Evolutionary conservation across 768 basidiomycete species (phyloP).

Genomic region (Ramaria sp.): DNA sequence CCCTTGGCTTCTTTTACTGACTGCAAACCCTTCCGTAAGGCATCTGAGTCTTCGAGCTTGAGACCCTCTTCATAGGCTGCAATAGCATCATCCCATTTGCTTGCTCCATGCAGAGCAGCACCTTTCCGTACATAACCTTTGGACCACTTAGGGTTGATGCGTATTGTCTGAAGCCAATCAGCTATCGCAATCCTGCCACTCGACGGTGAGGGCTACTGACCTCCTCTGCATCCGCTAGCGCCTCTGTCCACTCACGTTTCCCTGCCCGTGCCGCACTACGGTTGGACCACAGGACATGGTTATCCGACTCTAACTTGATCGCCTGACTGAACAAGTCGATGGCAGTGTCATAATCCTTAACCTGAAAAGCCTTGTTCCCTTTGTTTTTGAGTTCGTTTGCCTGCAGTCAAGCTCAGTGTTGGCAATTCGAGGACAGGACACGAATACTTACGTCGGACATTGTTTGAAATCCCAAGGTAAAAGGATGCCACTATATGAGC

Average conservation of each 20-base stretch:
- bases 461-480: neutral
- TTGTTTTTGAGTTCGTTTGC: conserved; percentile 70
- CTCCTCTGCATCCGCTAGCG: conserved; percentile 85
- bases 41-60: conserved; percentile 71
- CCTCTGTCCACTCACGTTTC: conserved; percentile 64
- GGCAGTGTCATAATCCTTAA: conserved; percentile 85
- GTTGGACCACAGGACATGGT: conserved; percentile 89
- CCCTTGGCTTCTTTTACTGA: conserved; percentile 84
- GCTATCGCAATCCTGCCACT: neutral
- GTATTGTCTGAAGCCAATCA: conserved; percentile 49
- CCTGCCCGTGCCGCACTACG: conserved; percentile 87
- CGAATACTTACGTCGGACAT: conserved; percentile 1
- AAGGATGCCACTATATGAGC: conserved; percentile 1
- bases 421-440: neutral
- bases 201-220: conserved; percentile 30
- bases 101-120: conserved; percentile 80
- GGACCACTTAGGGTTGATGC: conserved; percentile 69
- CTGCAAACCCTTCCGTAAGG: conserved; percentile 76
- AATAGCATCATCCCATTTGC: conserved; percentile 74
- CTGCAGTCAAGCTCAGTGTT: conserved; percentile 16
- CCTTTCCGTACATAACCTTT: conserved; percentile 91
- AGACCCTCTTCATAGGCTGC: conserved; percentile 74
- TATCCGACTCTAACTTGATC: conserved; percentile 69
- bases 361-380: conserved; percentile 93
- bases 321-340: conserved; percentile 77